Evolutionary conservation across 2,329 filamentous ascomycete species (phyloP), one percentile per base, ranked within the genome.

Genomic region (Nemania sp.): DNA sequence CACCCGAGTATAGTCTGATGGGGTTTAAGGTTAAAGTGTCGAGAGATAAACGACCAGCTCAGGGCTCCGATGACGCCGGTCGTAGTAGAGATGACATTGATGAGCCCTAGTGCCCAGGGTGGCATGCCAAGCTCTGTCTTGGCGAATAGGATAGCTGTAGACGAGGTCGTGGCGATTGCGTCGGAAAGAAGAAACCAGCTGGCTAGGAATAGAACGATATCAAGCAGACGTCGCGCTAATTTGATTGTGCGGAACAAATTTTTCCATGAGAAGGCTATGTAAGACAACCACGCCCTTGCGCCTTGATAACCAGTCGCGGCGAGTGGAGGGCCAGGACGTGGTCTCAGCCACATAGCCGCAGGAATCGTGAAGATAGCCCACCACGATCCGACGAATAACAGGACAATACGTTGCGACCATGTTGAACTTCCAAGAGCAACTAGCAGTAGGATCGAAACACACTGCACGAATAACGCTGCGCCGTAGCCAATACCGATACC

Each of bases 141-240:
- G 34, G 93, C 94, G 69, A 97, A 99, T 8, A 99, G 79, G 23
- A 97, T 91, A 0, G 94, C 94, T 0, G 94, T 97, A 12, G 91
- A 93, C 28, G 90, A 94, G 0, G 96, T 93, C 0, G 94, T 97
- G 6, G 94, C 94, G 59, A 97, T 91, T 36, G 90, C 91, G 66
- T 99, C 94, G 6, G 90, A 96, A 1, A 99, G 80, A 24, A 99
- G 80, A 69, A 99, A 97, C 94, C 94, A 99, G 5, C 90, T 91
- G 3, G 81, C 84, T 4, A 99, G 80, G 69, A 94, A 94, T 6
- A 93, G 76, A 23, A 89, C 75, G 23, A 93, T 86, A 63, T 94
- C 90, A 45, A 84, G 75, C 6, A 93, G 78, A 9, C 82, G 80
- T 12, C 87, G 79, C 3, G 93, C 92, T 39, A 91, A 82, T 62